Conservation (phyloP, 2,329 filamentous ascomycete genomes). For the Ceratocystis cacaofunesta region DNA sequence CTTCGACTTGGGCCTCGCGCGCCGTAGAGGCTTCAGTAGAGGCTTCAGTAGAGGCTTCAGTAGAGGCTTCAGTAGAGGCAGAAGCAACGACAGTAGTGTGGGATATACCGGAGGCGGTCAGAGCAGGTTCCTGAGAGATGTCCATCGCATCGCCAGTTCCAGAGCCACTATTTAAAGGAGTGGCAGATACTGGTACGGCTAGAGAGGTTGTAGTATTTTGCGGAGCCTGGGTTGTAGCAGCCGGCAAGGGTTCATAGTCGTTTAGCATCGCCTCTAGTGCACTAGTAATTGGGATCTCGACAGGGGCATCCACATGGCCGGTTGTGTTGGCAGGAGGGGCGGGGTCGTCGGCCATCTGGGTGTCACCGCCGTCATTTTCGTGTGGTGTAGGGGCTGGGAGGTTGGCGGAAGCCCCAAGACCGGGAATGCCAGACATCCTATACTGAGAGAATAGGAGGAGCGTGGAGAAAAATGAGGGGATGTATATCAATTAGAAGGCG, state of each 20-base stretch:
- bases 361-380: not conserved
- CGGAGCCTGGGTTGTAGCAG: not conserved
- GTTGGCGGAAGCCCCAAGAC: slow-evolving; percentile 6
- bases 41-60: not conserved
- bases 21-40: not conserved
- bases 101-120: not conserved
- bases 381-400: not conserved
- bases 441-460: not conserved
- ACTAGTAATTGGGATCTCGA: slow-evolving; percentile 10
- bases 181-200: not conserved
- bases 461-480: not conserved
- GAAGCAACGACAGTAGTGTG: not conserved
- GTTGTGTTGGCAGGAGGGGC: not conserved
- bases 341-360: slow-evolving; percentile 12
- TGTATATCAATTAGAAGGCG: not conserved
- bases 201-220: not conserved
- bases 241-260: slow-evolving; percentile 12
- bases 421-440: slow-evolving; percentile 9
- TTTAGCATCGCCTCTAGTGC: slow-evolving; percentile 16
- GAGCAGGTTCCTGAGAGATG: not conserved
- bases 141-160: not conserved
- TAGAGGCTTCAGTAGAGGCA: not conserved
- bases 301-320: slow-evolving; percentile 4
- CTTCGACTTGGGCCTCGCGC: not conserved
- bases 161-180: not conserved